Conservation (phyloP, 768 basidiomycete species). For the Naganishia vishniacii region DNA sequence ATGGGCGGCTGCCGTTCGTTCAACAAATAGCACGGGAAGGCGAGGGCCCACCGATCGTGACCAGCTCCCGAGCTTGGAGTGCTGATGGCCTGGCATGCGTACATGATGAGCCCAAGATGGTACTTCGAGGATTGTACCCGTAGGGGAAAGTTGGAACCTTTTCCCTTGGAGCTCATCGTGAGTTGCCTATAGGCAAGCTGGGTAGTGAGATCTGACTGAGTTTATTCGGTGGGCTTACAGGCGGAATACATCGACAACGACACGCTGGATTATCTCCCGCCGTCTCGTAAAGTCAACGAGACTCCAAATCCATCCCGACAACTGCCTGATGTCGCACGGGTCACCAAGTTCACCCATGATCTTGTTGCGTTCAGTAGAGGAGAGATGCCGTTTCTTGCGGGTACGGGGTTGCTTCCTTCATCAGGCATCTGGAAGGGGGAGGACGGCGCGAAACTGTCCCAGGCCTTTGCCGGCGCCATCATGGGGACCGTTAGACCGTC, state of each 20-base stretch:
- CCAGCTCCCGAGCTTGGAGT: not conserved
- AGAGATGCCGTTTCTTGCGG: not conserved
- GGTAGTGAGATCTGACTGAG: no score
- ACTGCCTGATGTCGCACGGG: not conserved
- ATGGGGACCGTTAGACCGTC: not conserved
- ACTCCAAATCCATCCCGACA: not conserved
- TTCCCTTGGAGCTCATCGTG: not conserved
- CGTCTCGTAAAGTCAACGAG: not conserved
- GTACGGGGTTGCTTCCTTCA: not conserved
- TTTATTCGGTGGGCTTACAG: no score
- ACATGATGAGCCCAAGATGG: not conserved
- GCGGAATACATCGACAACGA: not conserved
- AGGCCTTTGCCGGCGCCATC: not conserved
- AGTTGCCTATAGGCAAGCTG: not conserved
- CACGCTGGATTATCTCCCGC: not conserved
- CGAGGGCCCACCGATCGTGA: not conserved
- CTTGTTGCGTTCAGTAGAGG: not conserved
- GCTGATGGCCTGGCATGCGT: conserved; percentile 8
- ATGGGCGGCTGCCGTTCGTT: not conserved
- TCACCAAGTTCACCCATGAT: not conserved
- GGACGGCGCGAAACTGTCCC: not conserved
- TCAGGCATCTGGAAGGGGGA: not conserved
- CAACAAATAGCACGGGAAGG: not conserved
- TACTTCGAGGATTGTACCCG: conserved; percentile 6
- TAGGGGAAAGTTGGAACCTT: not conserved